Conservation (phyloP, 2,329 filamentous ascomycete species). For the Exophiala lecanii-corni region DNA sequence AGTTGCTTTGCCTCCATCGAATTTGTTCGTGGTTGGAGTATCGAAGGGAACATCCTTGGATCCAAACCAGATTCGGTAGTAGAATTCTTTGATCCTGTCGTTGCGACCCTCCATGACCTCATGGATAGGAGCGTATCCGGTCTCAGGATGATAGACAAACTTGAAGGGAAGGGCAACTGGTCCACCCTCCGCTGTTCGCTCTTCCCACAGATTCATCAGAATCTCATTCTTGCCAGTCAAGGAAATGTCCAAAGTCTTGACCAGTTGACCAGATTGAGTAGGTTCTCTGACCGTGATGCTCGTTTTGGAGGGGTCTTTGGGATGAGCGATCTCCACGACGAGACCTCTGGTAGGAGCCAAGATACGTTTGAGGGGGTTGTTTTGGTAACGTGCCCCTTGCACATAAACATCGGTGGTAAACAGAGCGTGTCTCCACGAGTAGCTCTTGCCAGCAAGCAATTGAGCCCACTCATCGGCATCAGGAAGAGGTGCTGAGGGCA, state of each 20-base stretch:
- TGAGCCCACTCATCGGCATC: constrained; percentile 79
- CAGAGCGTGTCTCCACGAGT: constrained; percentile 92
- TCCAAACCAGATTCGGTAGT: constrained; percentile 97
- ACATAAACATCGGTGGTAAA: constrained; percentile 91
- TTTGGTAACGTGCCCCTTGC: constrained; percentile 94
- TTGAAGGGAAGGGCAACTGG: constrained; percentile 78
- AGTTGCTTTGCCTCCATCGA: constrained; percentile 80
- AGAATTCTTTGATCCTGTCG: constrained; percentile 98
- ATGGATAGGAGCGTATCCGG: constrained; percentile 93
- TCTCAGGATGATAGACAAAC: constrained; percentile 92
- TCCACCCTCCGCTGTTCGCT: constrained; percentile 77
- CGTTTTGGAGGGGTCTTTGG: constrained; percentile 77
- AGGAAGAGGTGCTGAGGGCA: constrained; percentile 69
- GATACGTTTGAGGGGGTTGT: constrained; percentile 88
- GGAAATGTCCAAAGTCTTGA: constrained; percentile 83
- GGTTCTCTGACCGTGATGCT: constrained; percentile 84
- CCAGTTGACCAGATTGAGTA: constrained; percentile 75
- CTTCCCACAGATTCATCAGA: constrained; percentile 84
- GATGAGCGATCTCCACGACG: constrained; percentile 79
- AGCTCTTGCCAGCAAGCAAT: constrained; percentile 75
- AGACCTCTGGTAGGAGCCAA: constrained; percentile 82
- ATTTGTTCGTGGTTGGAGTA: constrained; percentile 76
- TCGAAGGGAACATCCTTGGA: constrained; percentile 79
- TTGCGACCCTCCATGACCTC: constrained; percentile 96
- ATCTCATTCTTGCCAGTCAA: constrained; percentile 73